Percentiles rank a stretch among this genome's conserved stretches.
Conservation (phyloP, 371 early-diverging fungal genomes). For the Circinella minor region DNA sequence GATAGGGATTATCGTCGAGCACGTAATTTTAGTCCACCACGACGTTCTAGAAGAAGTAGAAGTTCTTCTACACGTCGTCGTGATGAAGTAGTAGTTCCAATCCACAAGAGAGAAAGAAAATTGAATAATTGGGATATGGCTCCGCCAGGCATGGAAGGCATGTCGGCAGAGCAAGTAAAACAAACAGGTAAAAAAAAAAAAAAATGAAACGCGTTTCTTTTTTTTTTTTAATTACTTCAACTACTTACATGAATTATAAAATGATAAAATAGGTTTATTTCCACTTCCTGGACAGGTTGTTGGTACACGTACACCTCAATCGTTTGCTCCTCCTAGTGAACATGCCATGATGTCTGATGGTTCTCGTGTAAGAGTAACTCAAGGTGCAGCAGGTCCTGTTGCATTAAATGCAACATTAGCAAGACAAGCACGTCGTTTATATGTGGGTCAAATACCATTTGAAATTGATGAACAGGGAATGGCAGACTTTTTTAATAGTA, state of each 20-base stretch:
- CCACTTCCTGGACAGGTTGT: slow-evolving; percentile 90
- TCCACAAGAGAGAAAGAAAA: slow-evolving; percentile 81
- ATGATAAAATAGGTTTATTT: slow-evolving; percentile 68
- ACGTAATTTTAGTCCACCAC: slow-evolving; percentile 39
- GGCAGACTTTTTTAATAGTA: slow-evolving; percentile 85
- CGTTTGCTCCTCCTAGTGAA: slow-evolving; percentile 57
- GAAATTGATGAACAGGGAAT: slow-evolving; percentile 79
- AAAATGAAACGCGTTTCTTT: not conserved
- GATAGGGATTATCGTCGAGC: slow-evolving; percentile 44
- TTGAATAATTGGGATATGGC: slow-evolving; percentile 93
- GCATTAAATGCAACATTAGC: slow-evolving; percentile 40
- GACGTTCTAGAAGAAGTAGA: slow-evolving; percentile 44
- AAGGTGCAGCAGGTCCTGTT: slow-evolving; percentile 53
- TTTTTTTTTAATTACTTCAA: no score
- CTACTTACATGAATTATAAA: no score
- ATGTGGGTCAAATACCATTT: slow-evolving; percentile 92
- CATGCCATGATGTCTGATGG: slow-evolving; percentile 49
- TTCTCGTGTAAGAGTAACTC: slow-evolving; percentile 36
- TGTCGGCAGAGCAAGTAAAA: slow-evolving; percentile 91
- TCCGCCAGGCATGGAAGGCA: slow-evolving; percentile 90
- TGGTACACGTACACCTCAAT: slow-evolving; percentile 64
- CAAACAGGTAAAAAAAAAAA: slow-evolving; percentile 66
- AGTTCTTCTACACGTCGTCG: slow-evolving; percentile 51
- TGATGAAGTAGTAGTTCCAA: slow-evolving; percentile 65
- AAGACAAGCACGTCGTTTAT: slow-evolving; percentile 84